phyloP scores from a whole-genome alignment of 2,329 filamentous ascomycete genomes.

The Blastomyces percursus region DNA sequence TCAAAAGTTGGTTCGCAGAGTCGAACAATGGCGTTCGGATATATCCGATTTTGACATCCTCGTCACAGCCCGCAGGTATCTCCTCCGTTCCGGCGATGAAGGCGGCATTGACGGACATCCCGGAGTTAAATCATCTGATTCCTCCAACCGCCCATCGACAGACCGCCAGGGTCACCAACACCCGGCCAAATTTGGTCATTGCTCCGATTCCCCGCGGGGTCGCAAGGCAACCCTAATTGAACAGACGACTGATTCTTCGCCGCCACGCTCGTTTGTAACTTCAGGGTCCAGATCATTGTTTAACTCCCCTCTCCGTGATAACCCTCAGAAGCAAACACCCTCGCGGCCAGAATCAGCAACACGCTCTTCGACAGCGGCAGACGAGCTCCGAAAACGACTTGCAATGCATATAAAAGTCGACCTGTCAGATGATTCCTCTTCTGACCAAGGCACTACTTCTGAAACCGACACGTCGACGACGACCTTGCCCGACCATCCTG shows the following conservation, averaged over 20 bases:
- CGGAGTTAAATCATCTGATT: not conserved
- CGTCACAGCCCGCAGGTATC: constrained; percentile 46
- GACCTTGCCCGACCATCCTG: constrained; percentile 1
- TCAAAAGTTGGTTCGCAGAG: constrained; percentile 51
- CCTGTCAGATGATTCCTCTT: not conserved
- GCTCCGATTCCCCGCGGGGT: constrained; percentile 19
- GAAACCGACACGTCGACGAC: not conserved
- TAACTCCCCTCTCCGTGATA: constrained; percentile 19
- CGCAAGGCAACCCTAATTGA: constrained; percentile 15
- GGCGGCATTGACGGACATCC: not conserved
- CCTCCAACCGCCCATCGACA: constrained; percentile 3
- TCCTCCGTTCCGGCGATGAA: constrained; percentile 28
- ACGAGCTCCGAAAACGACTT: constrained; percentile 26
- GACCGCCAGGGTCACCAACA: constrained; percentile 9
- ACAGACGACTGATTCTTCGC: constrained; percentile 8
- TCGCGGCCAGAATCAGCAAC: constrained; percentile 8
- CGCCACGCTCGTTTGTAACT: constrained; percentile 14
- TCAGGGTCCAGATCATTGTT: constrained; percentile 9
- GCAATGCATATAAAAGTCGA: constrained; percentile 23
- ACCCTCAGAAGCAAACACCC: constrained; percentile 11
- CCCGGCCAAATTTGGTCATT: not conserved
- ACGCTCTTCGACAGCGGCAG: constrained; percentile 18
- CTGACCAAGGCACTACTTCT: not conserved
- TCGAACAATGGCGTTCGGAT: constrained; percentile 49
- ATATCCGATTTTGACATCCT: constrained; percentile 64